phyloP scores from a whole-genome alignment of 495 filamentous ascomycete genomes.

The Podospora tetraspora region DNA sequence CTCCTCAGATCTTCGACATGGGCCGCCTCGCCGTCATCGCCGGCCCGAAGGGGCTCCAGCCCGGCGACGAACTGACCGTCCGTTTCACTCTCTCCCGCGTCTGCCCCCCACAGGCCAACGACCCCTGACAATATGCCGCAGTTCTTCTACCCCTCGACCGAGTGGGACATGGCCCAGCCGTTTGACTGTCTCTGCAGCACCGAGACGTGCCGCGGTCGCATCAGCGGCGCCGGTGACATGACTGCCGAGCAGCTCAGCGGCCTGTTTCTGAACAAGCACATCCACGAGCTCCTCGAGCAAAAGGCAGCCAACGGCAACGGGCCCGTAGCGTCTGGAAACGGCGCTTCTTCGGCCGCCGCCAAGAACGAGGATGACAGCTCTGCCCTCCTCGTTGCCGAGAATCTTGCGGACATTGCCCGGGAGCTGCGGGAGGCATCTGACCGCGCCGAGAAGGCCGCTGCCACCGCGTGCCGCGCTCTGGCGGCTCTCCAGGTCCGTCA shows the following conservation, averaged over 20 bases:
- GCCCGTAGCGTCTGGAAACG: constrained; percentile 8
- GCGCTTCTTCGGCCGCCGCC: neutral
- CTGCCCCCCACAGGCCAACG: neutral
- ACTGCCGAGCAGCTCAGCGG: constrained; percentile 38
- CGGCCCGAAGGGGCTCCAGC: constrained; percentile 49
- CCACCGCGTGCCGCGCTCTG: constrained; percentile 32
- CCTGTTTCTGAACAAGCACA: constrained; percentile 52
- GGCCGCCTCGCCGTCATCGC: constrained; percentile 56
- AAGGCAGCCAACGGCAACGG: constrained; percentile 6
- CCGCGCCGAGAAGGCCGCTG: constrained; percentile 39
- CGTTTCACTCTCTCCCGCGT: constrained; percentile 18
- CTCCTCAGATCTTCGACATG: constrained; percentile 59
- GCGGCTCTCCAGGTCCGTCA: constrained; percentile 15
- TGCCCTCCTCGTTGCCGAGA: neutral
- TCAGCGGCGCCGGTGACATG: constrained; percentile 54
- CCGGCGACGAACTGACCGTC: constrained; percentile 59
- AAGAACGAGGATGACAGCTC: neutral
- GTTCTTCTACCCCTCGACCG: constrained; percentile 75
- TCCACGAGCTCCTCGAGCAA: constrained; percentile 45
- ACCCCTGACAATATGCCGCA: neutral
- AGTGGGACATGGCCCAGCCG: constrained; percentile 70
- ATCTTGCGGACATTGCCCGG: constrained; percentile 22
- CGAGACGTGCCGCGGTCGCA: constrained; percentile 44
- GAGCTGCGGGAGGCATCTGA: constrained; percentile 32
- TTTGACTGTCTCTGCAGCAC: constrained; percentile 62